Evolutionary conservation across 148 eudicot genomes (phyloP), one percentile per base, ranked within the genome.

Genomic region (Suaeda aralocaspica): DNA sequence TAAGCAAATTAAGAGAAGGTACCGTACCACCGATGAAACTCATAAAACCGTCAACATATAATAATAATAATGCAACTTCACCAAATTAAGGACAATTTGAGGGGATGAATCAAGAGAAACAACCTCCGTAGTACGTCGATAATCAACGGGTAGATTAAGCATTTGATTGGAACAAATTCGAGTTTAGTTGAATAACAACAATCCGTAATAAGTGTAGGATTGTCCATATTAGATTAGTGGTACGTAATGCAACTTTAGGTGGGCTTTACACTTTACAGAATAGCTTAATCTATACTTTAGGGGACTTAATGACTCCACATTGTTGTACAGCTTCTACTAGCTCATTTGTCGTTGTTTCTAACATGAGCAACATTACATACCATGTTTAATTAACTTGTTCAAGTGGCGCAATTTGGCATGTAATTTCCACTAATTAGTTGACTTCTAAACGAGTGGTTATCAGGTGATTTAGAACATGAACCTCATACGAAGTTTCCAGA

Each of bases 301-400:
- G 66, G 60, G 22, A 59, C 71, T 56, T 64, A 45, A 67, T 44
- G n/a, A 45, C 49, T 24, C 67, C 50, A 26, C 72, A 59, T 50
- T 67, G 26, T 67, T 24, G 50, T n/a, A 46, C 49, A 52, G 63
- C 45, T 64, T 63, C 74, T 53, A 70, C 74, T 71, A 64, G 61
- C 74, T 71, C 65, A 71, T 71, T 70, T 76, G 71, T 71, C 74
- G 64, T 71, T 71, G 74, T 53, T 57, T 42, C 66, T 76, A 56
- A 65, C 67, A 59, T 71, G 71, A 59, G 44, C 59, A 70, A 61
- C 70, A 46, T 48, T n/a, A n/a, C n/a, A n/a, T n/a, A 19, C 26
- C 29, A 48, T 28, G 25, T 44, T 44, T 33, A 49, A 22, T 59
- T 59, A 58, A 65, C 15, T 46, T 51, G 6, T 49, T 72, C 56